Base-by-base conservation (phyloP, 2,329 filamentous ascomycete genomes). In the Amesomyces nigricolor region DNA sequence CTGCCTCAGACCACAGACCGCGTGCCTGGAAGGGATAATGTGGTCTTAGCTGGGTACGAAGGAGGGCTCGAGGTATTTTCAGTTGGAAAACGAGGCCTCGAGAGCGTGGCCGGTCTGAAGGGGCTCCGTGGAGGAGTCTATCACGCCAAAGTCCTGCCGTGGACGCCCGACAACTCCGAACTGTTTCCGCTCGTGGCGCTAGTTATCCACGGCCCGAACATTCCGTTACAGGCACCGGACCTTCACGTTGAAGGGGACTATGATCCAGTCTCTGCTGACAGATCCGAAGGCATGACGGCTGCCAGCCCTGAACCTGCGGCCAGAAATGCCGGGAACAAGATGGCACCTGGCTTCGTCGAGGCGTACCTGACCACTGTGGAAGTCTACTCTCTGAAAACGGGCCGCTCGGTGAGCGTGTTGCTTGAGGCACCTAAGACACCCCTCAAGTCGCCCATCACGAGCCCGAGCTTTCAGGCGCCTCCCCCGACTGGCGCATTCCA, bases 291-390 rank as follows among this genome's bases (percentile, higher is more conserved):
- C 42, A 78, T 57, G 70, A 71, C 54, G 61, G 74, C 50, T 65
- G 71, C 52, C 72, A 74, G 53, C 71, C 75, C 50, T 69, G 74
- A 62, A 68, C 47, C 61, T 9, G 57, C 60, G 17, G 54, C 62
- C 8, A 64, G 61, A 32, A 61, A 59, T 19, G 67, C 53, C 65
- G 71, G 39, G 73, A 69, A 61, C 70, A 72, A 61, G 72, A 70
- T 44, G 66, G 64, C 45, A 63, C 64, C 54, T 64, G 69, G 51
- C 2, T 61, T 60, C 29, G 72, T 85, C 56, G 79, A 82, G 48
- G 78, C 79, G 46, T 95, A 92, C 65, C 91, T 95, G 70, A 96
- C 91, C 0, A 86, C 87, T 0, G 89, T 96, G 5, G 90, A 96
- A 63, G 76, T 97, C 0, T 95, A 92, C 70, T 96, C 91, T 1